Percentiles rank a stretch among this genome's conserved stretches.
These are phyloP conservation scores for Globisporangium cederbergense DNA, from an alignment of 352 stramenopile genomes.

Conservation along the genomic window DNA sequence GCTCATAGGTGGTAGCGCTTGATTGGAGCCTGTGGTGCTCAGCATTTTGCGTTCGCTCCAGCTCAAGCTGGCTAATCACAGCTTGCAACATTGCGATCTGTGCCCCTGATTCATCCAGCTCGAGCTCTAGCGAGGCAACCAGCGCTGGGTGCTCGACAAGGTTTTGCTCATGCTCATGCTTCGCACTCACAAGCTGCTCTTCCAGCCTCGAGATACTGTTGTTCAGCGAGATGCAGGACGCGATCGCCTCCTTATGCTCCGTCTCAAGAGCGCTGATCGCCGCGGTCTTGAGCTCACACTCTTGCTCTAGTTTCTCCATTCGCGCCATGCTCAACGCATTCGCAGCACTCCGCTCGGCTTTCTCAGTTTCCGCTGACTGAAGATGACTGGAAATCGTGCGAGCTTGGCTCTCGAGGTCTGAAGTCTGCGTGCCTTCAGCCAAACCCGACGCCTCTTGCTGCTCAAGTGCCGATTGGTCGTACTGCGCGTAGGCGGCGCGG, in stretches of 20 bases:
- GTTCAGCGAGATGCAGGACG: background rate
- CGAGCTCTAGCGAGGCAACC: background rate
- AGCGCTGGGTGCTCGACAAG: background rate
- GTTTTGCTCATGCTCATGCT: background rate
- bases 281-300: background rate
- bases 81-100: background rate
- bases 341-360: background rate
- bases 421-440: background rate
- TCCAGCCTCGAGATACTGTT: slow-evolving; percentile 4
- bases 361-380: background rate
- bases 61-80: background rate
- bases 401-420: background rate
- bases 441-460: background rate
- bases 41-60: background rate
- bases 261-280: background rate
- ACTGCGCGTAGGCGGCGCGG: slow-evolving; percentile 1
- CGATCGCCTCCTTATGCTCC: background rate
- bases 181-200: background rate
- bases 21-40: background rate
- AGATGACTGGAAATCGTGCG: background rate
- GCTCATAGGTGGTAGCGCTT: background rate
- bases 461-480: background rate
- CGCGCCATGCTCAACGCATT: background rate
- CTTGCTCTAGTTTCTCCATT: background rate
- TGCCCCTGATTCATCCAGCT: background rate